phyloP scores from a whole-genome alignment of 352 stramenopile genomes.

The Achlya hypogyna region DNA sequence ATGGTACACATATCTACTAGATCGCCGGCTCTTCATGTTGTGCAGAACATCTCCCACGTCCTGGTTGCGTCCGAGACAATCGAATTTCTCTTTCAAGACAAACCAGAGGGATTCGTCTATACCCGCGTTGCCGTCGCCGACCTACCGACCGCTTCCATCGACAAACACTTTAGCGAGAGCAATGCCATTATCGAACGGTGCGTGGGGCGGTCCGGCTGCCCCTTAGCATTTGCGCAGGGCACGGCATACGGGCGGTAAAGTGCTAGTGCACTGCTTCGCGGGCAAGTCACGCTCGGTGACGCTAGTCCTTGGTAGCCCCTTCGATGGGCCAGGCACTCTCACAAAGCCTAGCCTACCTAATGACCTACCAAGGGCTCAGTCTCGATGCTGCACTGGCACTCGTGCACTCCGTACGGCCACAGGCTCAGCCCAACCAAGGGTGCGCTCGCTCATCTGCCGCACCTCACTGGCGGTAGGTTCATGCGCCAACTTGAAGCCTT shows the following conservation, averaged over 20 bases:
- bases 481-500: neutral
- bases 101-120: neutral
- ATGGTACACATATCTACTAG: neutral
- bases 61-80: constrained; percentile 14
- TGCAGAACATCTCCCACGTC: constrained; percentile 8
- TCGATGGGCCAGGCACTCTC: neutral
- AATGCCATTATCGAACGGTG: constrained; percentile 18
- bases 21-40: neutral
- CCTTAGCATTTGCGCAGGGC: neutral
- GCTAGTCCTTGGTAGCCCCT: constrained; percentile 4
- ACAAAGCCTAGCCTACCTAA: constrained; percentile 4
- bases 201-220: neutral
- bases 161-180: neutral
- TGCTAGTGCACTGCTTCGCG: constrained; percentile 18
- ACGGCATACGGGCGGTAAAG: neutral
- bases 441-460: neutral
- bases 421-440: constrained; percentile 15
- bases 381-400: neutral
- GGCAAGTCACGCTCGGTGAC: constrained; percentile 11
- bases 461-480: neutral
- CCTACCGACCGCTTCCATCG: neutral
- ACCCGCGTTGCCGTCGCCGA: neutral
- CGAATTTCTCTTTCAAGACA: constrained; percentile 3
- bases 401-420: neutral
- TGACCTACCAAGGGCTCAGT: neutral